Evolutionary conservation across 2,329 filamentous ascomycete species (phyloP).

Genomic region (Aspergillus sp.): DNA sequence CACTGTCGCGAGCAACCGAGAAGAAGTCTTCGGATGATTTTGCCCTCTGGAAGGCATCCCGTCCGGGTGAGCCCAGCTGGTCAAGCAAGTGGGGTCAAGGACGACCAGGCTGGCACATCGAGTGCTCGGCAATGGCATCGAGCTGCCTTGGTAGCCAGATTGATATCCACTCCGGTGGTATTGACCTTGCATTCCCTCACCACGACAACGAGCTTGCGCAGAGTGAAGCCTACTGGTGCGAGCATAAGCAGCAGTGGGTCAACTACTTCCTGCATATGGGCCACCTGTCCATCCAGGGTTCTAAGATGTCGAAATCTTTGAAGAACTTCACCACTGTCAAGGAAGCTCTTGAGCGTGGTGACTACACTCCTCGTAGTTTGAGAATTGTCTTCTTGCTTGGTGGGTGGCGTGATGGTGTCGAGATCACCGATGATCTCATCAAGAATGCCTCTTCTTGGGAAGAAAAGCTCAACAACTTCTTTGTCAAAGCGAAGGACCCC

Average conservation of each 20-base stretch:
- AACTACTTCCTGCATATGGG: conserved; percentile 98
- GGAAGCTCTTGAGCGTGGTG: conserved; percentile 68
- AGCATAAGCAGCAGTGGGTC: conserved; percentile 71
- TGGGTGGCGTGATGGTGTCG: conserved; percentile 86
- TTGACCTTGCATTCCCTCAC: conserved; percentile 88
- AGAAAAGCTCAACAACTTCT: conserved; percentile 72
- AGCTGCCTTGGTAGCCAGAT: conserved; percentile 81
- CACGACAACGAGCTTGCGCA: conserved; percentile 92
- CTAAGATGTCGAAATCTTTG: conserved; percentile 93
- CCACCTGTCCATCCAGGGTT: conserved; percentile 82
- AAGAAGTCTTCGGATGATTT: conserved; percentile 85
- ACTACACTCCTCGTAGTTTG: conserved; percentile 77
- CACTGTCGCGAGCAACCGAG: conserved; percentile 61
- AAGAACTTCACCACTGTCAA: conserved; percentile 97
- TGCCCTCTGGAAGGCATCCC: conserved; percentile 90
- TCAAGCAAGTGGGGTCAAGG: conserved; percentile 83
- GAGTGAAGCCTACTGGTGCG: conserved; percentile 77
- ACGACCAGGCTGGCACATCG: conserved; percentile 93
- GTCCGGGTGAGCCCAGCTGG: conserved; percentile 90
- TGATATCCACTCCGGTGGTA: conserved; percentile 91
- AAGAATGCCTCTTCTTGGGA: conserved; percentile 78
- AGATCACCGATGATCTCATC: conserved; percentile 82
- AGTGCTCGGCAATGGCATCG: conserved; percentile 94
- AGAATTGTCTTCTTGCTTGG: conserved; percentile 86
- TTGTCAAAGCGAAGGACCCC: conserved; percentile 59